These are phyloP conservation scores for Chlorophyllum brunneum DNA, from an alignment of 768 basidiomycete genomes.

Conservation along the genomic window DNA sequence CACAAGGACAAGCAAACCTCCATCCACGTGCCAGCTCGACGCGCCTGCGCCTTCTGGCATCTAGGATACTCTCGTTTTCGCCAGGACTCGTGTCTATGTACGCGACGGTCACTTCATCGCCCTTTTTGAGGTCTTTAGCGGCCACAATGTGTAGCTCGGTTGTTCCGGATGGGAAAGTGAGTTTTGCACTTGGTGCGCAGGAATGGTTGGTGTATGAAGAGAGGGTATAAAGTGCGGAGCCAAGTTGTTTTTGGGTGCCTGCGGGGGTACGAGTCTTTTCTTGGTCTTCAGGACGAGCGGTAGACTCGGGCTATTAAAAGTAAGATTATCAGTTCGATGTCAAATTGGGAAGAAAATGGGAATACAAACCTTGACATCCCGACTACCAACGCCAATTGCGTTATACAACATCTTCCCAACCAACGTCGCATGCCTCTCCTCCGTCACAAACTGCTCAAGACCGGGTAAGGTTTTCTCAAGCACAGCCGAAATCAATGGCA, in stretches of 20 bases:
- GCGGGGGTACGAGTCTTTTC: conserved; percentile 75
- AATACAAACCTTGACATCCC: conserved; percentile 61
- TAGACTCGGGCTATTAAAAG: conserved; percentile 44
- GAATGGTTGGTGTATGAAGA: conserved; percentile 80
- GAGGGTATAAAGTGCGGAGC: conserved; percentile 69
- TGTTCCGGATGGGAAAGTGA: conserved; percentile 63
- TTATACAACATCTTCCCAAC: conserved; percentile 76
- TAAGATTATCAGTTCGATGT: not conserved
- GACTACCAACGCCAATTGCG: conserved; percentile 69
- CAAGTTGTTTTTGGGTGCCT: conserved; percentile 74
- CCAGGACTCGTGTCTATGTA: conserved; percentile 67
- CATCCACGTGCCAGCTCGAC: conserved; percentile 77
- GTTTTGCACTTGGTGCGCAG: conserved; percentile 63
- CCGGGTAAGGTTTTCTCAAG: conserved; percentile 64
- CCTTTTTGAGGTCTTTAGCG: conserved; percentile 60
- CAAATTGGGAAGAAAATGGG: conserved; percentile 1
- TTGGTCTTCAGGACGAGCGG: conserved; percentile 59
- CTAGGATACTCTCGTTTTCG: conserved; percentile 45
- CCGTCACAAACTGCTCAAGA: conserved; percentile 64
- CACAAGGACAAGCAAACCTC: conserved; percentile 75
- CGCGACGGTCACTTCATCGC: conserved; percentile 73
- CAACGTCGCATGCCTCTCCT: conserved; percentile 56
- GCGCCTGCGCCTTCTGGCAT: conserved; percentile 62
- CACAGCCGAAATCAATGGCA: conserved; percentile 46
- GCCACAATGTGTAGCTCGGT: conserved; percentile 71